These are phyloP conservation scores for Aquilaria sinensis DNA, from an alignment of 345 rosid species.

Conservation along the genomic window DNA sequence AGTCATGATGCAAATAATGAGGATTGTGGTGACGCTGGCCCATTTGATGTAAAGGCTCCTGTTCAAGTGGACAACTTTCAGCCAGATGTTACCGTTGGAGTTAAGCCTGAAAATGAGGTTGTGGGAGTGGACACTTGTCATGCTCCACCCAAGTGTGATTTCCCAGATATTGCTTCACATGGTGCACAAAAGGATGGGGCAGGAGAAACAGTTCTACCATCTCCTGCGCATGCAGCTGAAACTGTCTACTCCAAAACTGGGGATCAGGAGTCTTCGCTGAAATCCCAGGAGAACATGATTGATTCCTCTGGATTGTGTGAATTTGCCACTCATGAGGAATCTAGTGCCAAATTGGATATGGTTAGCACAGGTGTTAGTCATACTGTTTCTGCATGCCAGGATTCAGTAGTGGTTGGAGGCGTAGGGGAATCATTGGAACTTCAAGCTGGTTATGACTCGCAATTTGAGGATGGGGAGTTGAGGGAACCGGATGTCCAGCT, in stretches of 20 bases:
- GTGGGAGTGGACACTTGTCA: constrained; percentile 9
- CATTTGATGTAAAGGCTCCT: constrained; percentile 3
- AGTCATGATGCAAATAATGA: background rate
- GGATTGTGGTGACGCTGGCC: constrained; percentile 3
- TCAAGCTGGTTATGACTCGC: constrained; percentile 52
- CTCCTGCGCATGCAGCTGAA: constrained; percentile 1
- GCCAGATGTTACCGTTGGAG: constrained; percentile 2
- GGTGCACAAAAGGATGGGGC: background rate
- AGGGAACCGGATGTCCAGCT: constrained; percentile 33
- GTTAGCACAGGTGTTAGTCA: constrained; percentile 11
- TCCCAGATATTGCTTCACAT: background rate
- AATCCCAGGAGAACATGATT: constrained; percentile 12
- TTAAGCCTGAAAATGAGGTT: constrained; percentile 11
- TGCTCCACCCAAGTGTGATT: constrained; percentile 5
- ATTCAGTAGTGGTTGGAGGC: constrained; percentile 7
- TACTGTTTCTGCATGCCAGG: constrained; percentile 20
- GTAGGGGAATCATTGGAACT: constrained; percentile 16
- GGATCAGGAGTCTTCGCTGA: constrained; percentile 12
- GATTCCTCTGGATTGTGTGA: background rate
- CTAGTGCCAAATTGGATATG: constrained; percentile 7
- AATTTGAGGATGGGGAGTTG: constrained; percentile 63
- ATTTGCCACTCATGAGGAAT: constrained; percentile 7
- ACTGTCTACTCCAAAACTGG: constrained; percentile 3
- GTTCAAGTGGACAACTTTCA: constrained; percentile 13
- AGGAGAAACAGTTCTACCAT: constrained; percentile 5